These are phyloP conservation scores for Bipolaris zeicola DNA, from an alignment of 2,329 filamentous ascomycete genomes.

Conservation along the genomic window DNA sequence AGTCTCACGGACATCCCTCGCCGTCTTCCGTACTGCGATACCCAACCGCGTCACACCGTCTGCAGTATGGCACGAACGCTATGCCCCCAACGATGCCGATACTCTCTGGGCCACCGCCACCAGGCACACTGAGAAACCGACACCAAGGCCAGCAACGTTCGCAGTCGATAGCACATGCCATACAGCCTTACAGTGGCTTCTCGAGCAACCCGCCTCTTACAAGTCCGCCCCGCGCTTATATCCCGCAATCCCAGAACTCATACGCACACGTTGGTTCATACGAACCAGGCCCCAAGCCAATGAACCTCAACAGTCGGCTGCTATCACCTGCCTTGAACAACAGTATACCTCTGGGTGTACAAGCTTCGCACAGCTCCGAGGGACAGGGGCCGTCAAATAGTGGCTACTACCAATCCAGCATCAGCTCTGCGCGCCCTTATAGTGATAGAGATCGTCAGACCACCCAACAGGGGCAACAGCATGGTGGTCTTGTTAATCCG, in stretches of 20 bases:
- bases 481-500: not conserved
- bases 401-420: slow-evolving; percentile 5
- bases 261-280: slow-evolving; percentile 47
- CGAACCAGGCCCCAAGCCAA: slow-evolving; percentile 38
- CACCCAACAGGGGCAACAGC: slow-evolving; percentile 3
- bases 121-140: slow-evolving; percentile 26
- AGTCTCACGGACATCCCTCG: slow-evolving; percentile 46
- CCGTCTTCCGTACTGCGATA: slow-evolving; percentile 48
- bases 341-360: slow-evolving; percentile 25
- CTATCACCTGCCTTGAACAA: slow-evolving; percentile 55
- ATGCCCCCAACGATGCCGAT: slow-evolving; percentile 44
- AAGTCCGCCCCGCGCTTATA: slow-evolving; percentile 51
- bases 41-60: slow-evolving; percentile 50
- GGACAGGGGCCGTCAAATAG: slow-evolving; percentile 13
- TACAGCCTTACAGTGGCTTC: slow-evolving; percentile 43
- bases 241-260: slow-evolving; percentile 46
- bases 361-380: slow-evolving; percentile 24
- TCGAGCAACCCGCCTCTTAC: slow-evolving; percentile 53
- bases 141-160: slow-evolving; percentile 50
- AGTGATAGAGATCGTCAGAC: slow-evolving; percentile 1
- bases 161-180: slow-evolving; percentile 46
- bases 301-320: slow-evolving; percentile 50
- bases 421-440: not conserved
- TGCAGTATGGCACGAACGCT: slow-evolving; percentile 48
- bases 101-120: slow-evolving; percentile 37